A percentile compares a stretch with the other conserved stretches of the same genome.
Conservation (phyloP, 108 stramenopile species). For the Seminavis robusta region DNA sequence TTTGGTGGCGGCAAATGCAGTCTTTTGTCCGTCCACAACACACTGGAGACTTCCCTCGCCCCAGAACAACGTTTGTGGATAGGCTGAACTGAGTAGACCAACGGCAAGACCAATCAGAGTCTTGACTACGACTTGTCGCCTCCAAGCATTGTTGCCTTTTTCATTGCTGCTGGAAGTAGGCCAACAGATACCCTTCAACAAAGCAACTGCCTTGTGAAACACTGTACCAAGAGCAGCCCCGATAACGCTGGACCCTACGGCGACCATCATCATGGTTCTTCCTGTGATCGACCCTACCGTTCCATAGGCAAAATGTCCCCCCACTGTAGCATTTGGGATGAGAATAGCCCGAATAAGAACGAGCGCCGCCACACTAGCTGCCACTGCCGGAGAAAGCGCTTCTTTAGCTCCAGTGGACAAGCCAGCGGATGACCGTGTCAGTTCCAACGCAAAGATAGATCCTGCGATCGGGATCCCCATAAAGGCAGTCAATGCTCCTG, state of each 20-base stretch:
- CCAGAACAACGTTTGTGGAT: constrained; percentile 53
- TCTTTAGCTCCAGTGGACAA: constrained; percentile 18
- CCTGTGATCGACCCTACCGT: constrained; percentile 26
- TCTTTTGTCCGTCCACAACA: constrained; percentile 44
- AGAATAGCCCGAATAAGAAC: constrained; percentile 31
- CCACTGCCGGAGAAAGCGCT: constrained; percentile 32
- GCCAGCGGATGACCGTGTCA: constrained; percentile 41
- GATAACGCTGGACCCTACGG: constrained; percentile 35
- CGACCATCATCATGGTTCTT: constrained; percentile 21
- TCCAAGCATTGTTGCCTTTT: constrained; percentile 20
- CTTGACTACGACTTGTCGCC: constrained; percentile 22
- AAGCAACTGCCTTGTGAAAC: constrained; percentile 41
- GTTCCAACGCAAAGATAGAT: constrained; percentile 61
- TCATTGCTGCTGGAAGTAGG: background rate
- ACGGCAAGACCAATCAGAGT: constrained; percentile 34
- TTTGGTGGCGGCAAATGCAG: constrained; percentile 46
- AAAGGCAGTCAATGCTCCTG: constrained; percentile 61
- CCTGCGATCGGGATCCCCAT: constrained; percentile 66
- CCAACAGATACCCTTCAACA: constrained; percentile 38
- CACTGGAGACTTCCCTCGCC: constrained; percentile 49
- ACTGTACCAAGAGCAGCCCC: constrained; percentile 50
- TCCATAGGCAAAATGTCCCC: constrained; percentile 56
- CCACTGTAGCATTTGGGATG: constrained; percentile 18
- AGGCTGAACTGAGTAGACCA: constrained; percentile 25
- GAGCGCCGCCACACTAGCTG: constrained; percentile 45